Conservation (phyloP, 1,284 basidiomycete species). For the Prillingera fragicola region DNA sequence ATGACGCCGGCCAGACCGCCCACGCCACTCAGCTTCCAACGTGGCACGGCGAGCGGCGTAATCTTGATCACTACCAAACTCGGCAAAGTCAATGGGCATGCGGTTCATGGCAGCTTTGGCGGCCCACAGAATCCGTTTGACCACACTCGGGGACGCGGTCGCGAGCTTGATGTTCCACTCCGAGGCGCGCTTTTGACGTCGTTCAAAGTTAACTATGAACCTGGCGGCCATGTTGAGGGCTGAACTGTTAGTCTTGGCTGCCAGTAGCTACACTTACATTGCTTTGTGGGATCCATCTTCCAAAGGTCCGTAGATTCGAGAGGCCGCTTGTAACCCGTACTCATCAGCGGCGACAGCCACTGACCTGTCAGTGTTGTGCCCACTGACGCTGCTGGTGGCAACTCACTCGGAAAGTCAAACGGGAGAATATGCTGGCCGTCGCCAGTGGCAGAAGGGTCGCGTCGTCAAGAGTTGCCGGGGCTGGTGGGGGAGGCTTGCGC, state of each 20-base stretch:
- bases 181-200: too few relatives aligned
- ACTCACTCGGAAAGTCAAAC: slow-evolving; percentile 57
- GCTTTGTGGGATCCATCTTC: not conserved
- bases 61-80: not conserved
- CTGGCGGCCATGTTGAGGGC: not conserved
- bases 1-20: not conserved
- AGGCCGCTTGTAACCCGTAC: not conserved
- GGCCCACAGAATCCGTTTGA: not conserved
- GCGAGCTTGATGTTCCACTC: not conserved
- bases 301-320: slow-evolving; percentile 1
- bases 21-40: not conserved
- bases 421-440: slow-evolving; percentile 53
- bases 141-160: not conserved
- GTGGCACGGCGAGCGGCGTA: not conserved
- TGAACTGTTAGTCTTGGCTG: not conserved
- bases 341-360: not conserved
- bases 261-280: not conserved
- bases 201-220: not conserved
- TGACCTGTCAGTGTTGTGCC: not conserved
- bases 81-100: not conserved
- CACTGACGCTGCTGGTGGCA: too few relatives aligned
- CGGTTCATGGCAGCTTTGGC: not conserved
- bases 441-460: slow-evolving; percentile 55
- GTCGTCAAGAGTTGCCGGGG: slow-evolving; percentile 55
- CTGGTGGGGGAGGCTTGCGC: slow-evolving; percentile 51